Percentiles rank a stretch among this genome's conserved stretches.
These are phyloP conservation scores for Celoporthe dispersa DNA, from an alignment of 2,329 filamentous ascomycete genomes.

Conservation along the genomic window DNA sequence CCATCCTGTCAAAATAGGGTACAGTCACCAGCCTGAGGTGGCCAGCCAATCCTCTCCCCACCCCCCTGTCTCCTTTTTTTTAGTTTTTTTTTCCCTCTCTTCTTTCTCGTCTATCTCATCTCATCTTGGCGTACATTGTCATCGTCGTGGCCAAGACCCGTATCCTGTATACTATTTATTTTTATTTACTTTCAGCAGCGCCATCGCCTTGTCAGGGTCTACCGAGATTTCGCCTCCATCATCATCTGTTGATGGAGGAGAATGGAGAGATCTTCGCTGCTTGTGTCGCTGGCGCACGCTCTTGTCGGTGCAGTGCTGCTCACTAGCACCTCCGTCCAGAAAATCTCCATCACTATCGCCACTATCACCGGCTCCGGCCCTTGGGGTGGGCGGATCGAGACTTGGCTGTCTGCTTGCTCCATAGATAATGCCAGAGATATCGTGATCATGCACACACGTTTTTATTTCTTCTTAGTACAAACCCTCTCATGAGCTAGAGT, in stretches of 20 bases:
- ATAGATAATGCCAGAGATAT: background rate
- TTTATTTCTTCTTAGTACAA: background rate
- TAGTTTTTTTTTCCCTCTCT: background rate
- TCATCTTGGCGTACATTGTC: constrained; percentile 21
- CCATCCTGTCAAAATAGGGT: no score
- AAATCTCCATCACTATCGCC: background rate
- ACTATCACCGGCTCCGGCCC: background rate
- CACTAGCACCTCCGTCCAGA: background rate
- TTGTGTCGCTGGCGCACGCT: no score
- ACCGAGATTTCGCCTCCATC: background rate
- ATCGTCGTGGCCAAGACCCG: constrained; percentile 23
- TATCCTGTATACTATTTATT: background rate
- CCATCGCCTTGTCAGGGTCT: background rate
- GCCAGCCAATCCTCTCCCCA: no score
- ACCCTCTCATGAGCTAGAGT: background rate
- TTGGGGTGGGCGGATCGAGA: background rate
- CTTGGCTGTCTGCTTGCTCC: background rate
- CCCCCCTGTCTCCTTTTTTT: background rate
- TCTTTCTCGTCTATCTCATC: constrained; percentile 11
- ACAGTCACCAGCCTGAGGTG: no score
- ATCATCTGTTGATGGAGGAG: background rate
- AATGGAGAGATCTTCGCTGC: no score
- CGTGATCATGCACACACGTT: no score
- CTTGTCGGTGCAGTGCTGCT: background rate
- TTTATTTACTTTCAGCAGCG: background rate